These are phyloP conservation scores for Vanrija humicola DNA, from an alignment of 1,284 basidiomycete genomes.

Conservation along the genomic window DNA sequence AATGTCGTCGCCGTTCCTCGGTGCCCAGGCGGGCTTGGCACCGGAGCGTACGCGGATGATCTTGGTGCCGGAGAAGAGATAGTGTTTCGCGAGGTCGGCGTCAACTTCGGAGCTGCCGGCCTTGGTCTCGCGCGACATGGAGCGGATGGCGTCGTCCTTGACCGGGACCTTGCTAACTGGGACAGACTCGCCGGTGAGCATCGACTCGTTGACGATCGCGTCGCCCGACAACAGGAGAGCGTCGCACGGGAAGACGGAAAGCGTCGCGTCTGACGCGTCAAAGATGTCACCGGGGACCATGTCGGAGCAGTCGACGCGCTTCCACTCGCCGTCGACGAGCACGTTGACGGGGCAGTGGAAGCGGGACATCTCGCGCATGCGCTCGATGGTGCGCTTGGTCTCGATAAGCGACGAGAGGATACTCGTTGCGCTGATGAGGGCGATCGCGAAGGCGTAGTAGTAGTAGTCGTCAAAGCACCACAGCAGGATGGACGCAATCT, in stretches of 20 bases:
- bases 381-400: slow-evolving; percentile 86
- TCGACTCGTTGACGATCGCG: slow-evolving; percentile 73
- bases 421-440: slow-evolving; percentile 81
- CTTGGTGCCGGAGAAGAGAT: slow-evolving; percentile 87
- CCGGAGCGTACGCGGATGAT: slow-evolving; percentile 84
- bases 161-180: slow-evolving; percentile 61
- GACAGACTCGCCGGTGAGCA: slow-evolving; percentile 73
- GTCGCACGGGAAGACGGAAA: slow-evolving; percentile 80
- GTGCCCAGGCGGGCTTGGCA: slow-evolving; percentile 51
- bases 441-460: slow-evolving; percentile 98
- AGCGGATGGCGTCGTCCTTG: slow-evolving; percentile 68
- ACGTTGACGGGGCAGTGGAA: slow-evolving; percentile 79
- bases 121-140: slow-evolving; percentile 61
- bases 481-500: slow-evolving; percentile 89
- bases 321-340: slow-evolving; percentile 69
- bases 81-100: slow-evolving; percentile 73
- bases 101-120: slow-evolving; percentile 58
- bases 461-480: slow-evolving; percentile 96
- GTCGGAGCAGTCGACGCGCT: slow-evolving; percentile 66
- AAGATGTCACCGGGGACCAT: slow-evolving; percentile 92
- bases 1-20: slow-evolving; percentile 55
- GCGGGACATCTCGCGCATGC: slow-evolving; percentile 96
- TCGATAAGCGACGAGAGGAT: slow-evolving; percentile 86
- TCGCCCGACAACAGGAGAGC: slow-evolving; percentile 58
- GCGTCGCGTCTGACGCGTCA: slow-evolving; percentile 72